Evolutionary conservation across 2,329 filamentous ascomycete species (phyloP).

Genomic region (Lachnellula cervina): DNA sequence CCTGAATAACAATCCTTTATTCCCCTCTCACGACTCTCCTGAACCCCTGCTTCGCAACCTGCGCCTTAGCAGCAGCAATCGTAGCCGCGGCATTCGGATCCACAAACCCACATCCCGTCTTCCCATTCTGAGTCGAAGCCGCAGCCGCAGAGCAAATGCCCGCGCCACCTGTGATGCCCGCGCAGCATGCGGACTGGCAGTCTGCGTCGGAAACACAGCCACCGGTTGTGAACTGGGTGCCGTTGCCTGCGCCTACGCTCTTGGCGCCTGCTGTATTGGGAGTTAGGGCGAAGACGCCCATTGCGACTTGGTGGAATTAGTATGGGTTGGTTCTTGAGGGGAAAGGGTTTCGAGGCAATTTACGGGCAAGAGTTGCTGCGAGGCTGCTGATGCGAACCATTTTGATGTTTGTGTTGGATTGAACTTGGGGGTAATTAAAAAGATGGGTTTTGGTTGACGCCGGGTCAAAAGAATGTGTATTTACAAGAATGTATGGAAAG

Average conservation of each 20-base stretch:
- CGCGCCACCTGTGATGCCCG: conserved; percentile 20
- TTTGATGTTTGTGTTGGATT: conserved; percentile 20
- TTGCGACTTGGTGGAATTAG: conserved; percentile 25
- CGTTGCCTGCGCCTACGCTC: conserved; percentile 33
- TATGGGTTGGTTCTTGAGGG: background rate
- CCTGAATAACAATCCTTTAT: background rate
- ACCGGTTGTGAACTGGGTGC: conserved; percentile 36
- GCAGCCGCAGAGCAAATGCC: conserved; percentile 35
- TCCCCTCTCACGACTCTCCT: conserved; percentile 9
- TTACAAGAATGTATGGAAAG: background rate
- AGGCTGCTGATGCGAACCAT: conserved; percentile 33
- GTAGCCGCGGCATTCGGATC: conserved; percentile 32
- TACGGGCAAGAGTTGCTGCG: conserved; percentile 29
- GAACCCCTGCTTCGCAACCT: conserved; percentile 34
- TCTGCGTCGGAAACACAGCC: conserved; percentile 34
- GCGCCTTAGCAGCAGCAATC: conserved; percentile 18
- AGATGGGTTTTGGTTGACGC: background rate
- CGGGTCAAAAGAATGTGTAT: background rate
- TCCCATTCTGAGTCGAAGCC: conserved; percentile 34
- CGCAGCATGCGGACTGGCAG: conserved; percentile 33
- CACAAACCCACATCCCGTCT: conserved; percentile 35
- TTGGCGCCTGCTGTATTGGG: conserved; percentile 34
- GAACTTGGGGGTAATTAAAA: background rate
- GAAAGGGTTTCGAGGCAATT: conserved; percentile 12
- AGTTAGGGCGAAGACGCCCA: conserved; percentile 30